phyloP scores from a whole-genome alignment of 768 basidiomycete genomes.

The Mycena venus region DNA sequence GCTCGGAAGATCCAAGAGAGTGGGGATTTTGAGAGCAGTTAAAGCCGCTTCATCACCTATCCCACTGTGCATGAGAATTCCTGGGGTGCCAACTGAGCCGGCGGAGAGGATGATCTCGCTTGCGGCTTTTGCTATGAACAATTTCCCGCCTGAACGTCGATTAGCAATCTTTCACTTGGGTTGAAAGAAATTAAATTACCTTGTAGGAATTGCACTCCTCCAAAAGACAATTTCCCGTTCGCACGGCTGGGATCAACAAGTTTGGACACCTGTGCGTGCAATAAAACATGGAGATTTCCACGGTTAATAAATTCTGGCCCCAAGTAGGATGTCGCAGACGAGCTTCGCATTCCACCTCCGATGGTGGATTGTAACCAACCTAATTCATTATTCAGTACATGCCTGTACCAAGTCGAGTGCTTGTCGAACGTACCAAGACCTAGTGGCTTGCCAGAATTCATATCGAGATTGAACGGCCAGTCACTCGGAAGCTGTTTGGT shows the following conservation, averaged over 20 bases:
- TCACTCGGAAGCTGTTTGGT: slow-evolving; percentile 47
- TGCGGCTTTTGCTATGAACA: slow-evolving; percentile 31
- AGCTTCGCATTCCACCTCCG: slow-evolving; percentile 49
- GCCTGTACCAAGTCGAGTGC: not conserved
- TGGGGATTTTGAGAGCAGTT: slow-evolving; percentile 21
- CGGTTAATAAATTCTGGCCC: slow-evolving; percentile 41
- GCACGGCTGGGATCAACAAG: slow-evolving; percentile 37
- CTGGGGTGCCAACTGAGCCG: slow-evolving; percentile 46
- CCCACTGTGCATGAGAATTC: slow-evolving; percentile 4
- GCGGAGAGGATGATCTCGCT: slow-evolving; percentile 51
- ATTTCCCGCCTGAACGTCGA: not conserved
- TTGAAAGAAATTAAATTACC: not conserved
- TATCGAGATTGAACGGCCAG: slow-evolving; percentile 53
- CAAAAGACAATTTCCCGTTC: slow-evolving; percentile 32
- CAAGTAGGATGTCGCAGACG: slow-evolving; percentile 53
- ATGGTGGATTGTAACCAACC: slow-evolving; percentile 51
- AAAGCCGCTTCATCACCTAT: not conserved
- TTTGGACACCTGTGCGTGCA: slow-evolving; percentile 48
- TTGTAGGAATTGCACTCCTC: slow-evolving; percentile 34
- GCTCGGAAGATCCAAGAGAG: slow-evolving; percentile 35
- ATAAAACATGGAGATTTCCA: slow-evolving; percentile 52
- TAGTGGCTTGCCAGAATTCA: slow-evolving; percentile 47
- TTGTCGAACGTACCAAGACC: slow-evolving; percentile 42
- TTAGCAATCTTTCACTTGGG: not conserved
- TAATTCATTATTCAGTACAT: not conserved